A percentile compares a stretch with the other conserved stretches of the same genome.
phyloP scores from a whole-genome alignment of 164 flowering plant genomes.

The Cinnamomum chago region DNA sequence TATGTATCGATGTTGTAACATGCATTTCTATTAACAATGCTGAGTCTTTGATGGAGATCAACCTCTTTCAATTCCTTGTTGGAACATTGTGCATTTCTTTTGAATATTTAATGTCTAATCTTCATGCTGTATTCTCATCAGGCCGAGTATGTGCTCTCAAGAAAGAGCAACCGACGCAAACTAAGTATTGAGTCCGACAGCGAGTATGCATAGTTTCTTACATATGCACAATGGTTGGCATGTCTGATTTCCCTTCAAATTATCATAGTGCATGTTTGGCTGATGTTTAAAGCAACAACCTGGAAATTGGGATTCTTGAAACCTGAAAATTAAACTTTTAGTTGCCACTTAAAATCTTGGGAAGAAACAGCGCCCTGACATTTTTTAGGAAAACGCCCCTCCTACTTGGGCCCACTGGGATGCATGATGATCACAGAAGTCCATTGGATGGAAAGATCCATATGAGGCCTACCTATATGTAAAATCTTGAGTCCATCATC shows the following conservation, averaged over 20 bases:
- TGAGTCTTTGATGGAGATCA: not conserved
- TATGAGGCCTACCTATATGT: too few species aligned
- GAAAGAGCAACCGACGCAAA: constrained; percentile 52
- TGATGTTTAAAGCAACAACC: not conserved
- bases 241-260: not conserved
- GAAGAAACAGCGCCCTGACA: too few species aligned
- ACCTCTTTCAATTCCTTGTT: not conserved
- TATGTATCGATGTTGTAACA: too few species aligned
- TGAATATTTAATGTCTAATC: not conserved
- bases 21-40: too few species aligned
- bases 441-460: too few species aligned
- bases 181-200: constrained; percentile 43
- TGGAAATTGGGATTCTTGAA: not conserved
- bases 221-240: not conserved
- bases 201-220: constrained; percentile 51
- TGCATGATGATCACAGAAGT: too few species aligned
- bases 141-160: constrained; percentile 77
- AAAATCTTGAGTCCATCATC: too few species aligned
- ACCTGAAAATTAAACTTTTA: not conserved
- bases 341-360: not conserved
- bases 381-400: too few species aligned
- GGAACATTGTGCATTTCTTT: not conserved
- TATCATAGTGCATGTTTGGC: not conserved
- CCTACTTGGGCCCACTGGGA: too few species aligned
- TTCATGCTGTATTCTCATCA: constrained; percentile 16